Base-by-base conservation (phyloP, 352 stramenopile genomes). In the Phytophthora chlamydospora region DNA sequence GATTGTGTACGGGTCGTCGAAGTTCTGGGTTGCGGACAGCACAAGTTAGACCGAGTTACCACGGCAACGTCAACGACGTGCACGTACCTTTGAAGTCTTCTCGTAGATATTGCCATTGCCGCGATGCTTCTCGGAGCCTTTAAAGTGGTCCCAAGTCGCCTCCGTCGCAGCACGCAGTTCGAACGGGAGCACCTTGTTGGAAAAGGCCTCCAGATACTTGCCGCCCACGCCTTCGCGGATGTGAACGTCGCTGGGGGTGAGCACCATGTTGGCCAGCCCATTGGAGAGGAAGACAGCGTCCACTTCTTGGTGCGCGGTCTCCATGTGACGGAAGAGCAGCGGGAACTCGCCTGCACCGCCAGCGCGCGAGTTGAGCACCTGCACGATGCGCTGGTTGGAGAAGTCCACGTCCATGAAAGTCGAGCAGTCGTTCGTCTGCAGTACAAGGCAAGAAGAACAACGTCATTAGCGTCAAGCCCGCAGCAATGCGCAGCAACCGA, bases 61-160 rank as follows among this genome's bases (percentile, higher is more conserved):
- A 13, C 19, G 12, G 19, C 36, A 17, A 59, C 45, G 45, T 19
- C 29, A 12, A 17, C 14, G 29, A 43, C 13, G 44, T 32, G 1
- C 24, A 36, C 48, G 2, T 21, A 78, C 68, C 62, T 73, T 71
- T 10, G 58, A 53, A 8, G 60, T 73, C 29, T 73, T 78, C 24
- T 80, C 44, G 35, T 72, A 73, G 8, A 82, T 66, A 39, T 58
- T 64, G 9, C 73, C 73, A 49, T 80, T 68, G 19, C 61, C 60
- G 2, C 40, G 24, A 5, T 79, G 75, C 36, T 78, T 68, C 29
- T 79, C 62, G 0, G 61, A 50, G 3, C 71, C 71, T 27, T 76
- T 74, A 58, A 80, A 79, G 46, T 84, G 67, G 33, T 72, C 48
- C 75, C 75, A 84, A 2, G 73, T 74, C 14, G 62, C 72, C 13